phyloP scores from a whole-genome alignment of 176 grass and related monocot species.

The Melocanna baccifera region DNA sequence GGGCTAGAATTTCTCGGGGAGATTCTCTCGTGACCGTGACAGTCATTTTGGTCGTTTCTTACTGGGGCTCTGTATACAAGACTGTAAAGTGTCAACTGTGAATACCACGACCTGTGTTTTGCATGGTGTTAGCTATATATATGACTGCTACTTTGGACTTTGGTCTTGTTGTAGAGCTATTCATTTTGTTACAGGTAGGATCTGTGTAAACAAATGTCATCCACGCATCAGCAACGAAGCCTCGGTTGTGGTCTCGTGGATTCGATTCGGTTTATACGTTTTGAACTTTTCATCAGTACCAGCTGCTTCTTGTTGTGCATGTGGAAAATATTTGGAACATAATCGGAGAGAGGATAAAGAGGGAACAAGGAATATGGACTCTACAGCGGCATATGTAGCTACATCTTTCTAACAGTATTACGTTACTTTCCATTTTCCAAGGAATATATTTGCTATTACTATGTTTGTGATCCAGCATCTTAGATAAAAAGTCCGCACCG shows the following conservation, averaged over 20 bases:
- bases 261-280: neutral
- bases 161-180: neutral
- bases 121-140: neutral
- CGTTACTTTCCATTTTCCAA: neutral
- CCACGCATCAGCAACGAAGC: constrained; percentile 9
- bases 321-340: neutral
- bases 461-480: neutral
- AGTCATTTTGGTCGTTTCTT: neutral
- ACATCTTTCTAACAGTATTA: neutral
- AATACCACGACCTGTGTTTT: neutral
- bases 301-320: neutral
- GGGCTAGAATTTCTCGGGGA: constrained; percentile 31
- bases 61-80: neutral
- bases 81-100: neutral
- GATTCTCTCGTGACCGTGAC: constrained; percentile 11
- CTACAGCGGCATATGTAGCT: neutral
- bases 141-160: neutral
- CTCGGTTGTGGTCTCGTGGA: neutral
- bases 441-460: constrained; percentile 17
- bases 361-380: constrained; percentile 2
- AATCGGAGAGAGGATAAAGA: neutral
- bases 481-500: neutral
- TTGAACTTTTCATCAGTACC: neutral
- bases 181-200: neutral
- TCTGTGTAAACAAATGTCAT: neutral